Base-by-base conservation (phyloP, 2,329 filamentous ascomycete species). In the Penicillium sp. region DNA sequence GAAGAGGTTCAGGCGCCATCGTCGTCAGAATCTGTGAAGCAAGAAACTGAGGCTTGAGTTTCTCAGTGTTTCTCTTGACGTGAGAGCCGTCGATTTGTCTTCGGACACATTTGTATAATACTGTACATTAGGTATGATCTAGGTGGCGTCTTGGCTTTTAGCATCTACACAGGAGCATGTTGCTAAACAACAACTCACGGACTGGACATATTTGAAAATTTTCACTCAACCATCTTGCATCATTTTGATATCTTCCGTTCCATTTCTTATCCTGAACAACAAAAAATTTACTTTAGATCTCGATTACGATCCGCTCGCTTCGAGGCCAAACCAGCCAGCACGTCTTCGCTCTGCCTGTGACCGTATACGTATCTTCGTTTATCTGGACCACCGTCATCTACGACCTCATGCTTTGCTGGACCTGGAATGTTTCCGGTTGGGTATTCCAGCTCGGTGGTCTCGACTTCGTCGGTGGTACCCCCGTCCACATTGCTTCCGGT, bases 111-210 rank as follows among this genome's bases (percentile, higher is more conserved):
- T 52, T 52, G 64, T 64, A 66, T 60, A 61, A 63, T 59, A 58
- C 39, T 66, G 61, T 65, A 66, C 54, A 62, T 55, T 35, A 65
- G 37, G 50, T 36, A 58, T 59, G 44, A 16, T 57, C 55, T 56
- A 60, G 41, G 56, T 51, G 63, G 64, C 64, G 63, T 66, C 60
- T 46, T 37, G 46, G 37, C 31, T 31, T 31, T 31, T 31, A 22
- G 27, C 40, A 62, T 52, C 55, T 61, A 61, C 37, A 64, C 49
- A 58, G 63, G 50, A 59, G 33, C 56, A 58, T 61, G 41, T 54
- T 52, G 41, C 46, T 44, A 56, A 58, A 61, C 56, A 56, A 16
- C 41, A 16, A 16, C 41, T 44, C 62, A 50, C 52, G 58, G 33
- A 35, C 24, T 52, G 46, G 27, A 31, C 27, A 43, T 43, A 24